Evolutionary conservation across 768 basidiomycete genomes (phyloP).

Genomic region (Cyathus striatus): DNA sequence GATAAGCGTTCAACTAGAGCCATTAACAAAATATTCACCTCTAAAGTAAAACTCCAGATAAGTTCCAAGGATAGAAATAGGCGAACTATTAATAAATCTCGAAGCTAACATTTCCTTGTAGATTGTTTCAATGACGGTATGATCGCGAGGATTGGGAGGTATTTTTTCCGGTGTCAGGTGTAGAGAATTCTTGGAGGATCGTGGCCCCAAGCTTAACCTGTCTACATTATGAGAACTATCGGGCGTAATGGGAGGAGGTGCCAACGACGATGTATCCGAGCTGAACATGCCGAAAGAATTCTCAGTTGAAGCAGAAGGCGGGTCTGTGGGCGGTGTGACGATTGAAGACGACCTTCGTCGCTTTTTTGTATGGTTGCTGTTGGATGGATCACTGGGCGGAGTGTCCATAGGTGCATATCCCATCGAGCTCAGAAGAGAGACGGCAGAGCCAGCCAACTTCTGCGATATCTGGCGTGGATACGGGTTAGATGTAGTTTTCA

Average conservation of each 20-base stretch:
- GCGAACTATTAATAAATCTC: conserved; percentile 63
- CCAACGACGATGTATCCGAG: too few relatives aligned
- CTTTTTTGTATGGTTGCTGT: not conserved
- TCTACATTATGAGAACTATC: too few relatives aligned
- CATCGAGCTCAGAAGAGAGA: conserved; percentile 19
- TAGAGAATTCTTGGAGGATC: too few relatives aligned
- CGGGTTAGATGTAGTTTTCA: conserved; percentile 9
- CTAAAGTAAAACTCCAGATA: conserved; percentile 56
- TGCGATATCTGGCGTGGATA: conserved; percentile 4
- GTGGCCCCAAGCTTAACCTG: too few relatives aligned
- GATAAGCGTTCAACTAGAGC: conserved; percentile 1
- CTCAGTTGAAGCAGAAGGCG: not conserved
- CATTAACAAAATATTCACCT: conserved; percentile 28
- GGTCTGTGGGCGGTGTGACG: not conserved
- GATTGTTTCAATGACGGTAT: conserved; percentile 56
- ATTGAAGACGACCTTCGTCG: conserved; percentile 5
- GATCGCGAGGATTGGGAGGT: conserved; percentile 60
- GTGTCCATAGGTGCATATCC: conserved; percentile 4
- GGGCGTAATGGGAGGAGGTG: too few relatives aligned
- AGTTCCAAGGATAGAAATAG: conserved; percentile 56
- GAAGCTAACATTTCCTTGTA: conserved; percentile 66
- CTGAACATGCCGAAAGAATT: too few relatives aligned
- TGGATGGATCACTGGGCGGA: not conserved
- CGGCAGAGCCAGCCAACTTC: conserved; percentile 15
- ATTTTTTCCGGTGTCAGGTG: conserved; percentile 18